Evolutionary conservation across 805 yeast genomes (phyloP).

Genomic region (Schwanniomyces vanrijiae): DNA sequence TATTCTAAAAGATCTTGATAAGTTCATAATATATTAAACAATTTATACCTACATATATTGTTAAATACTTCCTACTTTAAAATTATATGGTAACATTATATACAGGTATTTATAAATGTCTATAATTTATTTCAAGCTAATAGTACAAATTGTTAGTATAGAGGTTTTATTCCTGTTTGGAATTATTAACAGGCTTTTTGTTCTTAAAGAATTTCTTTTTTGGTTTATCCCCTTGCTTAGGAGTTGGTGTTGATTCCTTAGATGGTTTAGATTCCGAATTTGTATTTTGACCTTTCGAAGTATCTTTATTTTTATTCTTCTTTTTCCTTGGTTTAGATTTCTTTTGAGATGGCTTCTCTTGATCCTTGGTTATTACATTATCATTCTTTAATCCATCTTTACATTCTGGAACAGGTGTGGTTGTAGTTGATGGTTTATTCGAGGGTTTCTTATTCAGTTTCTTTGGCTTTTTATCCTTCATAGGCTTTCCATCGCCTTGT

Average conservation of each 20-base stretch:
- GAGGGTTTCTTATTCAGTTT: conserved; percentile 1
- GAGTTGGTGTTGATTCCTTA: background rate
- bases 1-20: background rate
- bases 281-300: background rate
- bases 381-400: conserved; percentile 1
- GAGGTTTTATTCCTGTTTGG: background rate
- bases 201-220: background rate
- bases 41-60: background rate
- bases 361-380: background rate
- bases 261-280: background rate
- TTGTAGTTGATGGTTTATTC: background rate
- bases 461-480: conserved; percentile 5
- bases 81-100: background rate
- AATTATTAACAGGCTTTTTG: background rate
- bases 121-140: no score
- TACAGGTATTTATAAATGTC: background rate
- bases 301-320: background rate
- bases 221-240: background rate
- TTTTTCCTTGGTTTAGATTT: conserved; percentile 1
- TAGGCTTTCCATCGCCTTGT: no score
- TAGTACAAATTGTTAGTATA: no score
- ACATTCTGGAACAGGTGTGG: background rate
- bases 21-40: background rate
- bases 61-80: background rate
- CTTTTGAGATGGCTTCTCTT: background rate